Conservation (phyloP, 257 asterid genomes). For the Haberlea rhodopensis region DNA sequence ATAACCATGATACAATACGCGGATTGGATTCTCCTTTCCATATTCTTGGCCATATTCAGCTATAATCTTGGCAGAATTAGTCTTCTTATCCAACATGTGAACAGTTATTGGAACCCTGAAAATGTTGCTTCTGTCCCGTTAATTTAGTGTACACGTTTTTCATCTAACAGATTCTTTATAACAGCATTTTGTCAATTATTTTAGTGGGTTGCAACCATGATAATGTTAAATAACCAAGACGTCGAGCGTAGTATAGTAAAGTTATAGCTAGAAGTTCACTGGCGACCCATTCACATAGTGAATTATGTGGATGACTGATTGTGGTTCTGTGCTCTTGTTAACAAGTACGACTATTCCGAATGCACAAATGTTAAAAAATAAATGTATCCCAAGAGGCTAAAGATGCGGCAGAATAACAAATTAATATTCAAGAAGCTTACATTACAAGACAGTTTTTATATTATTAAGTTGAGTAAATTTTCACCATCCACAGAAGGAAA, state of each 20-base stretch:
- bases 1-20: conserved; percentile 65
- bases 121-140: conserved; percentile 3
- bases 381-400: not conserved
- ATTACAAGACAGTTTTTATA: not conserved
- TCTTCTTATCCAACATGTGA: conserved; percentile 61
- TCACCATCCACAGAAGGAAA: not conserved
- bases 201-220: not conserved
- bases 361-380: not conserved
- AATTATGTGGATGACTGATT: not conserved
- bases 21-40: conserved; percentile 57
- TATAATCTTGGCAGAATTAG: conserved; percentile 44
- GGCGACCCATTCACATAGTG: not conserved
- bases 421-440: not conserved
- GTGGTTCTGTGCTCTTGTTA: not conserved
- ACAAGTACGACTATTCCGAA: not conserved
- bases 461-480: too few relatives aligned
- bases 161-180: conserved; percentile 12
- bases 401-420: not conserved
- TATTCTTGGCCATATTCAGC: conserved; percentile 75
- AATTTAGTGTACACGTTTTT: not conserved
- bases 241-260: not conserved
- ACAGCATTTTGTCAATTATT: conserved; percentile 1
- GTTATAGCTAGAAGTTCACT: not conserved
- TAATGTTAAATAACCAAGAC: not conserved
- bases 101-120: conserved; percentile 65